Evolutionary conservation across 352 stramenopile genomes (phyloP), one percentile per base, ranked within the genome.

Genomic region (Phytopythium oedochilum): DNA sequence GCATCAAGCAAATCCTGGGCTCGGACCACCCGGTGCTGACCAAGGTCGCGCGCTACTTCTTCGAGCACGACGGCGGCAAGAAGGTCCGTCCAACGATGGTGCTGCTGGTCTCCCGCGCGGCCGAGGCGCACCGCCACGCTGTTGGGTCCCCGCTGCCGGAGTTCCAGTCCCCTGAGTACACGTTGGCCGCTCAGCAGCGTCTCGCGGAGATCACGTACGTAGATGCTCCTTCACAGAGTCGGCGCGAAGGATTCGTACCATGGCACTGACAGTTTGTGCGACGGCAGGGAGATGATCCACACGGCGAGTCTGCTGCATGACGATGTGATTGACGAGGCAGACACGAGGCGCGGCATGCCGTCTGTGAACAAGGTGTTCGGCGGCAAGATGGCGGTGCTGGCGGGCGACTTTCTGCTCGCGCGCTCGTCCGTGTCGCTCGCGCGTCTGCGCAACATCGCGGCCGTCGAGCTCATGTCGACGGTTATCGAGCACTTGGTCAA

Each of bases 401-500:
- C 88, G 0, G 89, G 97, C n/a, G 97, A 99, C 69, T 99, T 98
- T 57, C 52, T 99, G 47, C 81, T 99, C 29, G 96, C 97, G 23
- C 80, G 96, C 22, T 97, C 97, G n/a, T 98, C 88, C 17, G 91
- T 99, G 59, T 96, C 75, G 47, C 75, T 99, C 26, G 96, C 97
- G 32, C 81, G 96, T 6, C 68, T 99, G 57, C 85, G 97, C 35
- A 97, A 96, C 61, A 58, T 98, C 1, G 92, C 98, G 59, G 93
- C 97, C 12, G 89, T 99, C 17, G 97, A 99, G 75, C 87, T 98
- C 55, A 97, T 99, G 86, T 98, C 94, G 31, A 98, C 95, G 5
- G 93, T 97, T 40, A 99, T 99, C 63, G 97, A 99, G 73, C 96
- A 99, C 73, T 73, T 99, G 29, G 97, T 99, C 36, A 97, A 98